Base-by-base conservation (phyloP, 352 stramenopile species). In the Aphanomyces astaci region DNA sequence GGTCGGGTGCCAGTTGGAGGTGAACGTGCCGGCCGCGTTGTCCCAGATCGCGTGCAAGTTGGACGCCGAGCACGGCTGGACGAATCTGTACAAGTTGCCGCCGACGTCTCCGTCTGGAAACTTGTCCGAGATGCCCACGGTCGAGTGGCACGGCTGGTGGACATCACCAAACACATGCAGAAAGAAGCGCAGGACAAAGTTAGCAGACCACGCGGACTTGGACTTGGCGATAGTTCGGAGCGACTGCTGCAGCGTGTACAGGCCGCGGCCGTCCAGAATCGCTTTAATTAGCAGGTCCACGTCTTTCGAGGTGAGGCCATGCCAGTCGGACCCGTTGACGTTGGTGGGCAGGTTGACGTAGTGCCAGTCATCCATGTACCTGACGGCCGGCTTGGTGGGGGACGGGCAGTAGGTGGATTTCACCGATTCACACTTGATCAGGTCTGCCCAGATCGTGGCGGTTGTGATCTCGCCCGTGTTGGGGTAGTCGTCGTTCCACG, bases 31-130 rank as follows among this genome's bases (percentile, higher is more conserved):
- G 22, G 75, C 81, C n/a, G 75, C 82, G 15, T 73, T 74, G 36
- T 91, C 82, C 76, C 78, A 91, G 19, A 88, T 68, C 4, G 79
- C 78, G 69, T 91, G 82, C 31, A 88, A 64, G 78, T 91, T 91
- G 49, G 66, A 76, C 4, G 43, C 39, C 69, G 78, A 79, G 43
- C 82, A 91, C 3, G 79, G 76, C 9, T 65, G 68, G 32, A 31
- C 49, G 51, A 91, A 89, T 32, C 69, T 73, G 68, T 88, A 85
- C 9, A 64, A 73, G 80, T 90, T 90, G 31, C 82, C 80, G 13
- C 82, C 82, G 2, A 66, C 71, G 59, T 90, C 82, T 30, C 82
- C 82, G 10, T 69, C 62, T 2, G 82, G 82, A 43, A 85, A 77
- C 40, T 75, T 75, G 1, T 73, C 72, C 36, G 74, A 86, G 62